These are phyloP conservation scores for Brassica cretica DNA, from an alignment of 345 rosid genomes.

Conservation along the genomic window DNA sequence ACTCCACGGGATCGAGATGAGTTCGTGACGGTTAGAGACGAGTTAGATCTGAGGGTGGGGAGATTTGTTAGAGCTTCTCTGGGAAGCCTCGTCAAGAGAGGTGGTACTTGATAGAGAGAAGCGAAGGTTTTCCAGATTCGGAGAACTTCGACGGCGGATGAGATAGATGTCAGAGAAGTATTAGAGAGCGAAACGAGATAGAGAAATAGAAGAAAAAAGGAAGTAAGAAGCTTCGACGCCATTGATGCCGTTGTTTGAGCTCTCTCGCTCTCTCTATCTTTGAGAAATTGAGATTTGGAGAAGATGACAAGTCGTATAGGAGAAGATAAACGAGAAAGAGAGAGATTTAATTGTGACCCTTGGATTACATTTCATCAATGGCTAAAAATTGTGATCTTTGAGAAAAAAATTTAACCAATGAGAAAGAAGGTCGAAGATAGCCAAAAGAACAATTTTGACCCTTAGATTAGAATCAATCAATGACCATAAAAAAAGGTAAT, in stretches of 20 bases:
- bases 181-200: slow-evolving; percentile 3
- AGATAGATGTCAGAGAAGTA: slow-evolving; percentile 26
- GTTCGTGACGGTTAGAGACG: slow-evolving; percentile 30
- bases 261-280: background rate
- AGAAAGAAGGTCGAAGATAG: too few relatives aligned
- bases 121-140: slow-evolving; percentile 41
- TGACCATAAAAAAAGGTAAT: too few relatives aligned
- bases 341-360: too few relatives aligned
- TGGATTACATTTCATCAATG: too few relatives aligned
- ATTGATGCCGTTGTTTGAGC: slow-evolving; percentile 22
- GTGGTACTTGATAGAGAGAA: slow-evolving; percentile 40
- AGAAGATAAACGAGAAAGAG: too few relatives aligned
- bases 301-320: too few relatives aligned
- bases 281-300: too few relatives aligned
- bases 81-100: slow-evolving; percentile 36
- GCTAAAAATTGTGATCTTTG: too few relatives aligned
- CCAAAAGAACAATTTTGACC: too few relatives aligned
- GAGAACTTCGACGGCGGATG: slow-evolving; percentile 34
- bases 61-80: slow-evolving; percentile 32
- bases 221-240: slow-evolving; percentile 31
- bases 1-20: slow-evolving; percentile 10
- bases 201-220: slow-evolving; percentile 6
- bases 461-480: too few relatives aligned
- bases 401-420: too few relatives aligned
- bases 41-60: slow-evolving; percentile 40